Conservation (phyloP, 441 rosid species). For the Gossypium davidsonii region DNA sequence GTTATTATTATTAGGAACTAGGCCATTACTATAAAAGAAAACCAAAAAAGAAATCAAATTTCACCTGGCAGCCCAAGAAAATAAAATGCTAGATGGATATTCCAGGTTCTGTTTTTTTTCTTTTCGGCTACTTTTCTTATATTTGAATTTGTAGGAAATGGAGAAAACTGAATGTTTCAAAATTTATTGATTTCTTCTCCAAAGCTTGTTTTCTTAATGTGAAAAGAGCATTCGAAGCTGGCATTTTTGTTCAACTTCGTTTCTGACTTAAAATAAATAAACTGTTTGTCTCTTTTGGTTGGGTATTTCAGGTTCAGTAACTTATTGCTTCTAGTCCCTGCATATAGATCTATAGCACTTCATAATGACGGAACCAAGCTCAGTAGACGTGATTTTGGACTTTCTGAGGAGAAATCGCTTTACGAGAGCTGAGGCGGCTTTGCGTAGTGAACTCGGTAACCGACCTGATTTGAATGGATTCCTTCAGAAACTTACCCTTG, state of each 20-base stretch:
- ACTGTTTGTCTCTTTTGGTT: neutral
- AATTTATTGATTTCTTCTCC: neutral
- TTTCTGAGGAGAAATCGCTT: constrained; percentile 67
- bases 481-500: constrained; percentile 54
- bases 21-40: neutral
- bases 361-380: constrained; percentile 58
- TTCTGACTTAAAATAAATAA: neutral
- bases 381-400: constrained; percentile 69
- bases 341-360: constrained; percentile 20
- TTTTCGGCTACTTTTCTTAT: neutral
- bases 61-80: neutral
- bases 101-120: neutral
- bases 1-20: neutral
- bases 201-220: neutral
- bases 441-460: constrained; percentile 63
- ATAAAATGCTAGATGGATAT: neutral
- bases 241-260: neutral
- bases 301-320: constrained; percentile 31
- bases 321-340: constrained; percentile 23
- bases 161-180: neutral
- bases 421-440: constrained; percentile 87
- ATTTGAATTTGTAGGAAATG: neutral
- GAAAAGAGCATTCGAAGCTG: neutral
- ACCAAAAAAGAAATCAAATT: neutral
- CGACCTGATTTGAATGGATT: constrained; percentile 70